Conservation (phyloP, 305 asterid species). For the Solanum aculeatissimum region DNA sequence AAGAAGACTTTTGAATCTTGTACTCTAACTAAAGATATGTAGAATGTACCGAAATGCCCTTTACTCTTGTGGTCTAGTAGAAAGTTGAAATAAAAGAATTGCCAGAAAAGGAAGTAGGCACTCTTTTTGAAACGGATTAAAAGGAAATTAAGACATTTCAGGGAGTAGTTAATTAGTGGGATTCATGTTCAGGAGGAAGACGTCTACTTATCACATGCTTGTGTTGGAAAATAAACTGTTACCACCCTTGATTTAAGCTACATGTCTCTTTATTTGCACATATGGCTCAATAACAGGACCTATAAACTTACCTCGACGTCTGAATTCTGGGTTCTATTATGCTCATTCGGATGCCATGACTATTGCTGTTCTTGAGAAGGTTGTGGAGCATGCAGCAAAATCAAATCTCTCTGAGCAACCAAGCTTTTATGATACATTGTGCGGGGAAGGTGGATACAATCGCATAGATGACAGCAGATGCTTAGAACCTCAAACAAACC, state of each 20-base stretch:
- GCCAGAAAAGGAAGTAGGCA: neutral
- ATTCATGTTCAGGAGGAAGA: neutral
- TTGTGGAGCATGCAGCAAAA: slow-evolving; percentile 66
- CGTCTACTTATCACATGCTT: neutral
- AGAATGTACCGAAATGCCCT: neutral
- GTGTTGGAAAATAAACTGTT: neutral
- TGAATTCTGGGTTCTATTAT: slow-evolving; percentile 90
- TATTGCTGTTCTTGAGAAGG: slow-evolving; percentile 61
- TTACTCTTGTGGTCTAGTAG: neutral
- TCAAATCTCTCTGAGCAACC: slow-evolving; percentile 91
- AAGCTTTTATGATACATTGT: slow-evolving; percentile 74
- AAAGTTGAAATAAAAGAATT: neutral
- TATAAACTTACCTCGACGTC: slow-evolving; percentile 87
- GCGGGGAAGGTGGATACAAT: slow-evolving; percentile 71
- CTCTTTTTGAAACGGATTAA: neutral
- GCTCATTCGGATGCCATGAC: slow-evolving; percentile 63
- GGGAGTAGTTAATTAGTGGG: neutral
- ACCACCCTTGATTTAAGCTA: neutral
- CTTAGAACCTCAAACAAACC: slow-evolving; percentile 56
- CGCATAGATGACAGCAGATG: slow-evolving; percentile 59
- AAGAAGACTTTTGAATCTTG: neutral
- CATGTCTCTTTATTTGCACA: neutral
- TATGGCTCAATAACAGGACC: slow-evolving; percentile 42
- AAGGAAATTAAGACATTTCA: neutral
- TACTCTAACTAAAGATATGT: neutral